These are phyloP conservation scores for Cercospora zeae-maydis DNA, from an alignment of 2,329 filamentous ascomycete genomes.

Conservation along the genomic window DNA sequence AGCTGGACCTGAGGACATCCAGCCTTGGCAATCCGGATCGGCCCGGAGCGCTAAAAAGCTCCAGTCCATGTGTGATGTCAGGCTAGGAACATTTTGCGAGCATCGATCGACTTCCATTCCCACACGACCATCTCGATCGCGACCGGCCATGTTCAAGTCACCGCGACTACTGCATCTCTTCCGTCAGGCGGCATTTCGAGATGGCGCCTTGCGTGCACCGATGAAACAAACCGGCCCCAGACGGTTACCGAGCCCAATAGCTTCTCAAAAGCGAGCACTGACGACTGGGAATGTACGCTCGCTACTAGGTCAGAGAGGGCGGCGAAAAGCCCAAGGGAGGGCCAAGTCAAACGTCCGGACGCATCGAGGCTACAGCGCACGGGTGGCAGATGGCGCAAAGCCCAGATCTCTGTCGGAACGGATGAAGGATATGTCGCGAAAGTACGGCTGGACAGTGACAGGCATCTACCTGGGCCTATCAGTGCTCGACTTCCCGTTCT, in stretches of 20 bases:
- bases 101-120: not conserved
- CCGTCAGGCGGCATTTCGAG: conserved; percentile 15
- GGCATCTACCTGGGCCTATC: conserved; percentile 86
- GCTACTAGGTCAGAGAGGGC: conserved; percentile 12
- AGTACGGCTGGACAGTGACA: conserved; percentile 91
- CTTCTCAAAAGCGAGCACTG: conserved; percentile 13
- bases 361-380: conserved; percentile 38
- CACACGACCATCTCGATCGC: not conserved
- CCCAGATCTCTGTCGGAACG: conserved; percentile 53
- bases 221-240: conserved; percentile 13
- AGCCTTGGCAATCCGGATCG: not conserved
- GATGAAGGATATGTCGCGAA: conserved; percentile 77
- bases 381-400: conserved; percentile 19
- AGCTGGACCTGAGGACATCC: not conserved
- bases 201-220: conserved; percentile 9
- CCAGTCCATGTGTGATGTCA: not conserved
- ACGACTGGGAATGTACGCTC: conserved; percentile 11
- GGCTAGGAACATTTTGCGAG: not conserved
- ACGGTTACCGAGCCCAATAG: conserved; percentile 7
- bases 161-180: conserved; percentile 17
- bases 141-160: conserved; percentile 21
- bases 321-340: conserved; percentile 16
- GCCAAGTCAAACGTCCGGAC: conserved; percentile 23
- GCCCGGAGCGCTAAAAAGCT: not conserved
- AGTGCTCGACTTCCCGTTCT: conserved; percentile 89